Conservation (phyloP, 306 rosid species). For the Castanea crenata region DNA sequence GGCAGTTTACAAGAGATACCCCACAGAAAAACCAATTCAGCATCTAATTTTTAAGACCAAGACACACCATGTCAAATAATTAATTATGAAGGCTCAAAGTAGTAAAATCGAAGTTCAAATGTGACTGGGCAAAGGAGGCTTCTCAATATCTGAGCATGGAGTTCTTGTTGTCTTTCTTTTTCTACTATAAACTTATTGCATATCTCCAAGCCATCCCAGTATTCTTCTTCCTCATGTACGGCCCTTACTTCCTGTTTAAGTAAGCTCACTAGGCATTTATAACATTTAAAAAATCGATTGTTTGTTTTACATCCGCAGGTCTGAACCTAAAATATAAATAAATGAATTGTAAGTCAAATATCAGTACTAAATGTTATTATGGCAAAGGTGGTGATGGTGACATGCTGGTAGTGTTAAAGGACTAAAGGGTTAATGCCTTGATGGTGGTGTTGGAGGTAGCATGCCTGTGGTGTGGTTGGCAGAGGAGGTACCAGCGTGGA, state of each 20-base stretch:
- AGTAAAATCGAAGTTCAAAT: not conserved
- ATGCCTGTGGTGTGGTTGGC: not conserved
- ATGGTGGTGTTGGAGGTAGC: not conserved
- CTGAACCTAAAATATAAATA: not conserved
- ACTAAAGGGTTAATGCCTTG: not conserved
- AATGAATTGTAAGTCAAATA: not conserved
- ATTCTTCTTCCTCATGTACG: not conserved
- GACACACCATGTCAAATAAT: not conserved
- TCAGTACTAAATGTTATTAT: not conserved
- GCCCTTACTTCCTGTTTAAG: not conserved
- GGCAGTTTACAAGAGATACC: not conserved
- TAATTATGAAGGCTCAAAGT: not conserved
- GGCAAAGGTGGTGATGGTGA: not conserved
- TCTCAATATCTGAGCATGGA: not conserved
- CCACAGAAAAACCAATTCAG: not conserved
- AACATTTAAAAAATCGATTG: too few species aligned
- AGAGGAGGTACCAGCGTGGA: not conserved
- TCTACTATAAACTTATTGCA: not conserved
- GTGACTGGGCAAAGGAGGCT: not conserved
- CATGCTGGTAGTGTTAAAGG: not conserved
- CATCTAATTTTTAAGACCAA: not conserved
- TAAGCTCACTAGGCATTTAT: not conserved
- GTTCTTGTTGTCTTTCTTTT: not conserved
- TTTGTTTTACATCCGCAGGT: too few species aligned
- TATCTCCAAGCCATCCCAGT: not conserved